Base-by-base conservation (phyloP, 2,329 filamentous ascomycete species). In the Bertia moriformis region DNA sequence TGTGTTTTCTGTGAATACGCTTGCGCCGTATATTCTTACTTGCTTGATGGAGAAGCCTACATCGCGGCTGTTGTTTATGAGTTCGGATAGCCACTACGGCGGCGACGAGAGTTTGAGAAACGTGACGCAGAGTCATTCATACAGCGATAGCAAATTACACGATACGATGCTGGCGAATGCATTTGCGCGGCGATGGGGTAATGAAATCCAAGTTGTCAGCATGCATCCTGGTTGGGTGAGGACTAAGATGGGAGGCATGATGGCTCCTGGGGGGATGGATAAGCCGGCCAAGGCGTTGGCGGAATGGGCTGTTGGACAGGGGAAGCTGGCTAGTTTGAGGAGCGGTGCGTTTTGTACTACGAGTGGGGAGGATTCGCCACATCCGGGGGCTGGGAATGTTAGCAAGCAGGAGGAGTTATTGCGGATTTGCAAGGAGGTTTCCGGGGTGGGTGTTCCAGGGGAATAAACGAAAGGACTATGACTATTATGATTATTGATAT, bases 11-110 rank as follows among this genome's bases (percentile, higher is more conserved):
- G 68, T 74, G 36, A 77, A 77, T 46, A 69, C 62, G 0, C 46
- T 77, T 0, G 70, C 72, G 14, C 71, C 72, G 0, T 77, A 74
- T 45, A 57, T 76, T 4, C 55, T 77, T 2, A 67, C 69, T 0
- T 63, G 59, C 18, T 49, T 71, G 7, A 63, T 75, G 51, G 49
- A 59, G 2, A 59, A 57, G 14, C 69, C 66, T 1, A 63, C 48
- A 38, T 48, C 61, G 41, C 53, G 69, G 4, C 51, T 75, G 10
- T 52, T 76, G 0, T 75, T 65, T 43, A 53, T 75, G 24, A 68
- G 62, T 15, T 70, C 65, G 1, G 55, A 60, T 15, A 55, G 72
- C 52, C 72, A 77, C 44, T 53, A 53, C 17, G 54, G 32, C 7
- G 32, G 12, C 17, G 32, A 48, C 53, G 10, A 56, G 48, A 5